phyloP scores from a whole-genome alignment of 202 grass and related monocot genomes.

The Dendrocalamus latiflorus region DNA sequence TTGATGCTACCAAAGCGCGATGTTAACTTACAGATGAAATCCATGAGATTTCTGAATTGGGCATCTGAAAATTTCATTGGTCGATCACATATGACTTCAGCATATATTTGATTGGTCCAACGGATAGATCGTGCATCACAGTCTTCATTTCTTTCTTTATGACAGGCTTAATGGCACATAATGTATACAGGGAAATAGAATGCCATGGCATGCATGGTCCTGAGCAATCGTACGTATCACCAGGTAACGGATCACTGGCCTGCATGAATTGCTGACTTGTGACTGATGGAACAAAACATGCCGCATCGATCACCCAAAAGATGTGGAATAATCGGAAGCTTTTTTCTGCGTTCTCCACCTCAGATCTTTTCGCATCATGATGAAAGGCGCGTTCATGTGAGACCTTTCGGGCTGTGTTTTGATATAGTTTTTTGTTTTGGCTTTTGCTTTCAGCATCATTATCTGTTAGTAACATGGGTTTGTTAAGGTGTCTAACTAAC shows the following conservation, averaged over 20 bases:
- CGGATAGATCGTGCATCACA: neutral
- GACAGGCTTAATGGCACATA: neutral
- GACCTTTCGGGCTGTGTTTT: conserved; percentile 16
- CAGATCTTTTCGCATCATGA: conserved; percentile 28
- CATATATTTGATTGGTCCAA: neutral
- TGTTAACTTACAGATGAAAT: neutral
- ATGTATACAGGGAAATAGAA: neutral
- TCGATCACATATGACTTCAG: neutral
- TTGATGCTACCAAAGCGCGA: neutral
- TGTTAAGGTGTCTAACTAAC: conserved; percentile 27
- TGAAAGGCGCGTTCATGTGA: conserved; percentile 31
- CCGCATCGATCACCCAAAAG: neutral
- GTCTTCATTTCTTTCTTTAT: neutral
- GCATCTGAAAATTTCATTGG: neutral
- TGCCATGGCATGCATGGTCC: neutral
- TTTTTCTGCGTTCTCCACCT: conserved; percentile 28
- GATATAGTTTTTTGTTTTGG: neutral
- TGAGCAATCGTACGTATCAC: neutral
- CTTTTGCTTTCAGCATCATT: conserved; percentile 27
- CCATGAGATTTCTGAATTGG: neutral
- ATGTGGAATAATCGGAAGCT: neutral
- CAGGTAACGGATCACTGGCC: neutral
- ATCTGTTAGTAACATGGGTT: conserved; percentile 46
- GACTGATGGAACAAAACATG: neutral
- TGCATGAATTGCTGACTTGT: neutral